phyloP scores from a whole-genome alignment of 495 filamentous ascomycete species.

The Ramalina intermedia region DNA sequence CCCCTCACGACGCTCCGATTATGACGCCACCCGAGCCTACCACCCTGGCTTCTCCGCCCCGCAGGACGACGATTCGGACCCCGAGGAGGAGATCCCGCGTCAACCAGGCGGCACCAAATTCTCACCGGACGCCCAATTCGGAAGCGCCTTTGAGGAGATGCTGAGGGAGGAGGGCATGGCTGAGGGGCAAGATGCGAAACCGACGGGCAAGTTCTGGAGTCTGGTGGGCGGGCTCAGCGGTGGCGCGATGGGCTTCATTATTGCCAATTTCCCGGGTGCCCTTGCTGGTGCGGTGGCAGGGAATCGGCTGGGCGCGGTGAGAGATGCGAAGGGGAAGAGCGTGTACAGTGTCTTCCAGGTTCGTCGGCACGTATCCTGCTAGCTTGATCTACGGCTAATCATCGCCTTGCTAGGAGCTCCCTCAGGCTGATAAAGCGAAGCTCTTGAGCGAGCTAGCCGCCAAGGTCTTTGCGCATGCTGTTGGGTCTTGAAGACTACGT shows the following conservation, averaged over 20 bases:
- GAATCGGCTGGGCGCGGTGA: conserved; percentile 72
- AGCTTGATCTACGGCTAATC: neutral
- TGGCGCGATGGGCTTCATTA: conserved; percentile 84
- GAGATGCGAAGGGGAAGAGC: conserved; percentile 86
- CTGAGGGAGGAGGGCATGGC: conserved; percentile 81
- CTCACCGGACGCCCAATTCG: conserved; percentile 62
- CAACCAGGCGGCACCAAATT: conserved; percentile 31
- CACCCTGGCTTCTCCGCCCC: conserved; percentile 22
- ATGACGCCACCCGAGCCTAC: conserved; percentile 57
- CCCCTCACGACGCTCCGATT: conserved; percentile 62
- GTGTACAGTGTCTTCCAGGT: conserved; percentile 77
- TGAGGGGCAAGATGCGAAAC: conserved; percentile 34
- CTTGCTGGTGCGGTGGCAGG: conserved; percentile 86
- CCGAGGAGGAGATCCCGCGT: conserved; percentile 44
- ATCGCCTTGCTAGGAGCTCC: conserved; percentile 41
- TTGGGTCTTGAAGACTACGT: neutral
- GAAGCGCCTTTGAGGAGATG: conserved; percentile 94
- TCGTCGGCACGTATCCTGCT: neutral
- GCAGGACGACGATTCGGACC: conserved; percentile 33
- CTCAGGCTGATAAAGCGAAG: conserved; percentile 61
- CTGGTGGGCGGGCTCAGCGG: conserved; percentile 76
- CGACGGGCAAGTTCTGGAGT: conserved; percentile 71
- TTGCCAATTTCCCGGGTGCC: conserved; percentile 79
- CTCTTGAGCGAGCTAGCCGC: conserved; percentile 62
- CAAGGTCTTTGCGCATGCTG: conserved; percentile 50